Conservation (phyloP, 768 basidiomycete genomes). For the Tylopilus vinaceipallidus region DNA sequence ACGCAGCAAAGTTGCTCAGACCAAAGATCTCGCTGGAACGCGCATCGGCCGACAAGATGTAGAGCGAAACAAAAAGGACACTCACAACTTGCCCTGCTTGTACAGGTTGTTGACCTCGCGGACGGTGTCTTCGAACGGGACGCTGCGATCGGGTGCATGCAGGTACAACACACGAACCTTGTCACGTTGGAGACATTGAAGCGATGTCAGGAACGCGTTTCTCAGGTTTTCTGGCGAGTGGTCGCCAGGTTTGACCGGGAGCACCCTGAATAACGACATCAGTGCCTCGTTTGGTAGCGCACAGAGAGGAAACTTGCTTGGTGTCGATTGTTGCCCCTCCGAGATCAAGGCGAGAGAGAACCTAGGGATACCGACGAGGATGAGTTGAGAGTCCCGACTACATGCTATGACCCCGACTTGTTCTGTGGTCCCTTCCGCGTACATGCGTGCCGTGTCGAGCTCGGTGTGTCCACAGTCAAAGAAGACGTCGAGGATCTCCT, state of each 20-base stretch:
- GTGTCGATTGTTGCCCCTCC: constrained; percentile 44
- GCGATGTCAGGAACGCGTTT: constrained; percentile 44
- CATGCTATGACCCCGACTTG: constrained; percentile 36
- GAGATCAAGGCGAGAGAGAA: constrained; percentile 41
- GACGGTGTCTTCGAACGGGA: constrained; percentile 55
- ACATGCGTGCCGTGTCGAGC: constrained; percentile 51
- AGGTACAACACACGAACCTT: constrained; percentile 54
- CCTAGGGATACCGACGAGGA: too few relatives aligned
- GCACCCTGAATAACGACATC: too few relatives aligned
- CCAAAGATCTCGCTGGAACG: constrained; percentile 53
- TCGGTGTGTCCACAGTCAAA: constrained; percentile 41
- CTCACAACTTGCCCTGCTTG: constrained; percentile 56
- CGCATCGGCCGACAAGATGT: not conserved
- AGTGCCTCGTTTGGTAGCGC: too few relatives aligned
- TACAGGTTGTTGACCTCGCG: constrained; percentile 54
- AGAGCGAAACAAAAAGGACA: not conserved
- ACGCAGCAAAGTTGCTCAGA: constrained; percentile 57
- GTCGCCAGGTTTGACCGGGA: constrained; percentile 40
- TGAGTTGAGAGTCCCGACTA: too few relatives aligned
- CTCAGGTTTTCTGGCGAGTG: constrained; percentile 42
- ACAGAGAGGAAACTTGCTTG: constrained; percentile 32
- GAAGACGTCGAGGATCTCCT: constrained; percentile 46
- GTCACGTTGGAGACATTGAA: constrained; percentile 43
- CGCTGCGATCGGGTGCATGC: constrained; percentile 57
- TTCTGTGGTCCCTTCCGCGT: constrained; percentile 56